phyloP scores from a whole-genome alignment of 2,329 filamentous ascomycete species.

The Ambrosiella cleistominuta region DNA sequence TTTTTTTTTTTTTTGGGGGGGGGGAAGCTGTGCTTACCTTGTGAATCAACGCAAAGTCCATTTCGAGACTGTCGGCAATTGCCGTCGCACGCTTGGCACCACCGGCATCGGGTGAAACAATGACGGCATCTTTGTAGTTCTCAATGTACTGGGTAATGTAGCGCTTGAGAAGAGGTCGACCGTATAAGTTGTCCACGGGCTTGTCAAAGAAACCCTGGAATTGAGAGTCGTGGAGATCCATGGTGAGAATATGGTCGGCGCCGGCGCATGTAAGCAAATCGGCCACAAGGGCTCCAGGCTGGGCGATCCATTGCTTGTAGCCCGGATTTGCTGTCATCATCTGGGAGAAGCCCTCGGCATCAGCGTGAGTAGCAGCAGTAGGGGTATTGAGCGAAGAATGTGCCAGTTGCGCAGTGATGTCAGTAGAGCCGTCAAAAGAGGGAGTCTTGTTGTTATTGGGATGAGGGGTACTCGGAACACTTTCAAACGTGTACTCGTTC shows the following conservation, averaged over 20 bases:
- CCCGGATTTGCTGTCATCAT: constrained; percentile 66
- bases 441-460: constrained; percentile 51
- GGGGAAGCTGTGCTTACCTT: constrained; percentile 43
- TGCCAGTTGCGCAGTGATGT: constrained; percentile 54
- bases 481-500: constrained; percentile 72
- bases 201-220: constrained; percentile 98
- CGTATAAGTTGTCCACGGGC: constrained; percentile 94
- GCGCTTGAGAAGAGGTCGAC: constrained; percentile 51
- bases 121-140: constrained; percentile 68
- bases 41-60: constrained; percentile 95
- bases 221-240: constrained; percentile 88
- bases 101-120: constrained; percentile 91
- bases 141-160: constrained; percentile 68
- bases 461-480: constrained; percentile 69
- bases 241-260: constrained; percentile 88
- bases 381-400: constrained; percentile 46
- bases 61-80: constrained; percentile 80
- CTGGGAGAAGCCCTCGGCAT: constrained; percentile 20
- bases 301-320: constrained; percentile 97
- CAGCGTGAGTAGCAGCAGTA: constrained; percentile 23
- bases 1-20: no score
- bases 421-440: constrained; percentile 46
- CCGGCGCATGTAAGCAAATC: constrained; percentile 90
- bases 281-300: constrained; percentile 85
- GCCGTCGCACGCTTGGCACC: constrained; percentile 91